A percentile compares a stretch with the other conserved stretches of the same genome.
Evolutionary conservation across 140 eudicot species (phyloP).

Genomic region (Anethum foeniculum): DNA sequence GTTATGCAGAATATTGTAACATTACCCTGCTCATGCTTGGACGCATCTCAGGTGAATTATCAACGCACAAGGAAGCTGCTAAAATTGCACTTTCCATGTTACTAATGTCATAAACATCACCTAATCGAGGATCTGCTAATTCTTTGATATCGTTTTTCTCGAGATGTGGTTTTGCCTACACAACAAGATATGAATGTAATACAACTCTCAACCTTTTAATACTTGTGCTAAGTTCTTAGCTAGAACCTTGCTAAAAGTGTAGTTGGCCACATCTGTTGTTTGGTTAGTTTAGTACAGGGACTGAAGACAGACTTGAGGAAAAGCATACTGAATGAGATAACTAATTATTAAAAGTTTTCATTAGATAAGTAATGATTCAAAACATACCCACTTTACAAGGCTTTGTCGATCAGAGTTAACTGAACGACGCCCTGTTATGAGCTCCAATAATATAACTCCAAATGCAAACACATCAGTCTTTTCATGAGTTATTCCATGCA

Average conservation of each 20-base stretch:
- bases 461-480: slow-evolving; percentile 92
- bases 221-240: background rate
- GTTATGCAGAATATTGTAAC: background rate
- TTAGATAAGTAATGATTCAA: background rate
- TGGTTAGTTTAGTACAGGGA: background rate
- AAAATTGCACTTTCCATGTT: slow-evolving; percentile 63
- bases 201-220: background rate
- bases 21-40: slow-evolving; percentile 69
- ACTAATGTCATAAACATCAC: slow-evolving; percentile 34
- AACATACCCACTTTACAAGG: slow-evolving; percentile 92
- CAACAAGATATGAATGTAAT: background rate
- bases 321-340: background rate
- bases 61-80: slow-evolving; percentile 75
- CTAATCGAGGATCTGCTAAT: slow-evolving; percentile 64
- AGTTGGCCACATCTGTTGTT: background rate
- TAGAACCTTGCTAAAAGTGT: background rate
- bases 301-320: background rate
- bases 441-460: slow-evolving; percentile 87
- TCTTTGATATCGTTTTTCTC: slow-evolving; percentile 45
- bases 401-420: slow-evolving; percentile 81
- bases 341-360: background rate
- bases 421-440: slow-evolving; percentile 90
- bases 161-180: slow-evolving; percentile 76
- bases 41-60: slow-evolving; percentile 67
- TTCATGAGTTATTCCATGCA: slow-evolving; percentile 93